A percentile compares a stretch with the other conserved stretches of the same genome.
phyloP scores from a whole-genome alignment of 2,329 filamentous ascomycete species.

The Aquanectria penicillioides region DNA sequence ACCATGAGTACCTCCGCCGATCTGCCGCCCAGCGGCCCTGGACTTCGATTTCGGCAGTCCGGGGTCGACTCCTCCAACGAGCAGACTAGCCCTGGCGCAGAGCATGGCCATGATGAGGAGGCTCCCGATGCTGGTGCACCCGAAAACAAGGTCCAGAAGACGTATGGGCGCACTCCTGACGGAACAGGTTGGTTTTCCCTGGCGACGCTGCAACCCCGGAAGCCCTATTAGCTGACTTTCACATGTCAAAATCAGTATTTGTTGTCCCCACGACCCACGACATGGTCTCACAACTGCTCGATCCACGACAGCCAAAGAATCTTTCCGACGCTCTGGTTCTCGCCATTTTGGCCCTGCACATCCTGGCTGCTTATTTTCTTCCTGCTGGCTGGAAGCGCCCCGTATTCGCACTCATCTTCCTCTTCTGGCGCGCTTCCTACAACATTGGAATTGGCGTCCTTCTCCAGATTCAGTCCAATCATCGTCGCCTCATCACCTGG shows the following conservation, averaged over 20 bases:
- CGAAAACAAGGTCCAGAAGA: constrained; percentile 67
- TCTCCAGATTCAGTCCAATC: constrained; percentile 88
- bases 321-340: constrained; percentile 86
- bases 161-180: constrained; percentile 89
- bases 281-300: constrained; percentile 97
- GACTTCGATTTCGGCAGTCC: constrained; percentile 44
- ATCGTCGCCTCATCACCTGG: constrained; percentile 87
- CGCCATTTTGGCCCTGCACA: constrained; percentile 78
- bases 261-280: constrained; percentile 96
- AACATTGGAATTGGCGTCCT: constrained; percentile 94
- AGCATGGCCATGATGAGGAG: constrained; percentile 25
- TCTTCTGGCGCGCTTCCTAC: constrained; percentile 93
- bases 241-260: constrained; percentile 73
- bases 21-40: constrained; percentile 36
- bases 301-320: constrained; percentile 95
- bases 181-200: constrained; percentile 78
- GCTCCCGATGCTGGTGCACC: constrained; percentile 21
- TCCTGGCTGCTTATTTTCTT: constrained; percentile 77
- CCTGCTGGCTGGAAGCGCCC: constrained; percentile 76
- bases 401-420: constrained; percentile 83
- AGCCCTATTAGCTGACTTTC: constrained; percentile 34
- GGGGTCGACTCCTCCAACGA: constrained; percentile 29
- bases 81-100: constrained; percentile 25
- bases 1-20: constrained; percentile 47
- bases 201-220: constrained; percentile 9